A percentile compares a stretch with the other conserved stretches of the same genome.
These are phyloP conservation scores for Ambrosiella cleistominuta DNA, from an alignment of 2,329 filamentous ascomycete species.

Conservation along the genomic window DNA sequence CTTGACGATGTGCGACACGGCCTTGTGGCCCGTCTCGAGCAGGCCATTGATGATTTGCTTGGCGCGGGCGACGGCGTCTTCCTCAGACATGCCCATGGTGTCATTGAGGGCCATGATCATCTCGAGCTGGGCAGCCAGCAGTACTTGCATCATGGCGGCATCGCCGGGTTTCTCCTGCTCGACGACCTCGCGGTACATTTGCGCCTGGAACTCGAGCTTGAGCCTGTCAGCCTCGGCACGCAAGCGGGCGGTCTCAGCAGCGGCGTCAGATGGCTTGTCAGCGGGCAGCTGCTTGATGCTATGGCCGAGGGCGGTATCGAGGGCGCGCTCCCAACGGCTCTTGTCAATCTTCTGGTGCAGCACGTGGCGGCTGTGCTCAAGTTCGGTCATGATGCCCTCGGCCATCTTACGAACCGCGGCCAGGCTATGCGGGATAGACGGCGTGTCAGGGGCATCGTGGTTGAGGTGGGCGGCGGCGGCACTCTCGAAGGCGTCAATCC, in stretches of 20 bases:
- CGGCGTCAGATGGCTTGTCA: slow-evolving; percentile 28
- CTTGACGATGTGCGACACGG: slow-evolving; percentile 72
- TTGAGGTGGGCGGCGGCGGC: slow-evolving; percentile 47
- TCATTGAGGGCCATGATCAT: slow-evolving; percentile 69
- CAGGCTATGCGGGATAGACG: slow-evolving; percentile 45
- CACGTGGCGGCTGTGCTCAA: slow-evolving; percentile 80
- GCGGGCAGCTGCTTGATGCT: slow-evolving; percentile 61
- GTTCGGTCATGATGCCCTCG: slow-evolving; percentile 69
- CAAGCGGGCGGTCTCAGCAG: slow-evolving; percentile 39
- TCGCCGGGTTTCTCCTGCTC: slow-evolving; percentile 76
- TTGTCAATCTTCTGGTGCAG: slow-evolving; percentile 70
- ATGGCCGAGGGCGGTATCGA: slow-evolving; percentile 78
- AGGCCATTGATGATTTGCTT: slow-evolving; percentile 61
- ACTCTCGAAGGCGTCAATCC: slow-evolving; percentile 81
- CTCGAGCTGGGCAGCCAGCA: slow-evolving; percentile 83
- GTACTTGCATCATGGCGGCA: slow-evolving; percentile 57
- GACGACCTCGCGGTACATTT: slow-evolving; percentile 56
- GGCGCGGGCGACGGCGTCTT: slow-evolving; percentile 65
- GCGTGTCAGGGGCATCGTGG: slow-evolving; percentile 23
- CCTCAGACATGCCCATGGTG: slow-evolving; percentile 65
- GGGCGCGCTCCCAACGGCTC: slow-evolving; percentile 67
- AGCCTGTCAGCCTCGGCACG: slow-evolving; percentile 71
- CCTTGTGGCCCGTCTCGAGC: slow-evolving; percentile 55
- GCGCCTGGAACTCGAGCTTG: slow-evolving; percentile 65
- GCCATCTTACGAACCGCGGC: slow-evolving; percentile 70